A percentile compares a stretch with the other conserved stretches of the same genome.
Conservation (phyloP, 169 alveolate species). For the Fabrea salina region DNA sequence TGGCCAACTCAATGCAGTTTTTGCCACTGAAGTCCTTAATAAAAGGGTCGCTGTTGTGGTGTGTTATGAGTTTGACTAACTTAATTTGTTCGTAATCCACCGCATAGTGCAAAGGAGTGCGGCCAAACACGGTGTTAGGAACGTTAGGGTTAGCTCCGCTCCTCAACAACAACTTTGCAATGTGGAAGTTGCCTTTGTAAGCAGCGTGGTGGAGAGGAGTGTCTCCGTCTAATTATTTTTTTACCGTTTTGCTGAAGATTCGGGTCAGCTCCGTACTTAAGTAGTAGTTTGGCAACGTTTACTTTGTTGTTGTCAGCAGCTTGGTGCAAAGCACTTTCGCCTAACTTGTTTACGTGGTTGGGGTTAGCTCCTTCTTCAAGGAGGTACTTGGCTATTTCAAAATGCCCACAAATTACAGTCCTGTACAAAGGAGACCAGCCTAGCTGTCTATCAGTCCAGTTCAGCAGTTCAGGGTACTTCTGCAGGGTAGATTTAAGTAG, state of each 20-base stretch:
- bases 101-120: conserved; percentile 57
- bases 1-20: background rate
- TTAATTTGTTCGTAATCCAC: conserved; percentile 46
- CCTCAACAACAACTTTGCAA: conserved; percentile 1
- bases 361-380: conserved; percentile 57
- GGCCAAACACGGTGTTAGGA: conserved; percentile 39
- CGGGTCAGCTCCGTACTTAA: conserved; percentile 27
- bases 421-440: conserved; percentile 60
- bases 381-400: conserved; percentile 36
- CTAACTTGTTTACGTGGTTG: conserved; percentile 42
- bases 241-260: conserved; percentile 25
- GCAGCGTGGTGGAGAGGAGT: conserved; percentile 53
- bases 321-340: conserved; percentile 57
- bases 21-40: background rate
- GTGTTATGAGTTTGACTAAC: conserved; percentile 40
- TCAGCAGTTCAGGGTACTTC: background rate
- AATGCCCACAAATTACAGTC: conserved; percentile 52
- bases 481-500: background rate
- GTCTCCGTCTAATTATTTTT: conserved; percentile 45
- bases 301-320: conserved; percentile 37
- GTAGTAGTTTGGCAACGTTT: conserved; percentile 38
- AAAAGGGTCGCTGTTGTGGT: background rate
- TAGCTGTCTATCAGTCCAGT: background rate
- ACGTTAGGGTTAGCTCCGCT: conserved; percentile 46
- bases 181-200: conserved; percentile 4